Conservation (phyloP, 2,329 filamentous ascomycete species). For the Ascochyta rabiei region DNA sequence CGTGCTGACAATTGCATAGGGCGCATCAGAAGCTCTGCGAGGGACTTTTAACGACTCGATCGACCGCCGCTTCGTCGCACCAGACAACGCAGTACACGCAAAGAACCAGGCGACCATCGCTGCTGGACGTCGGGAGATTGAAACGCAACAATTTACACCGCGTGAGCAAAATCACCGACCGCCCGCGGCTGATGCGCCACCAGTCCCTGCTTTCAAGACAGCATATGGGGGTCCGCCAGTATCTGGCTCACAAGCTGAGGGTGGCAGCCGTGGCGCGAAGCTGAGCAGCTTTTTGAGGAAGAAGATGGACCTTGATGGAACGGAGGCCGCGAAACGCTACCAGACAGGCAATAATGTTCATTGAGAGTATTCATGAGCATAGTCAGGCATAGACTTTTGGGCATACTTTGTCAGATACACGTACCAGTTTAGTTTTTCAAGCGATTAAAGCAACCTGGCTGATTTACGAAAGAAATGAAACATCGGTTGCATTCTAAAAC, state of each 20-base stretch:
- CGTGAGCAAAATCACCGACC: constrained; percentile 18
- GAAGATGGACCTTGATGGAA: constrained; percentile 32
- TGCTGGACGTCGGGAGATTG: constrained; percentile 40
- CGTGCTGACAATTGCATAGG: constrained; percentile 26
- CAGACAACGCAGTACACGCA: constrained; percentile 34
- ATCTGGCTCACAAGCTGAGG: constrained; percentile 33
- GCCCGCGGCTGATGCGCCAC: constrained; percentile 14
- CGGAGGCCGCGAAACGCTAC: neutral
- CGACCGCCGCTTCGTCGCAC: constrained; percentile 35
- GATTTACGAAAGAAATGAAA: neutral
- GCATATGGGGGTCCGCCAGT: constrained; percentile 30
- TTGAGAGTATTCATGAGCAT: neutral
- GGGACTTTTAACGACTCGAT: constrained; percentile 43
- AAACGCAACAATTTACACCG: constrained; percentile 25
- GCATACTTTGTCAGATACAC: neutral
- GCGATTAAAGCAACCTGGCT: neutral
- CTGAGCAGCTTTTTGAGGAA: constrained; percentile 44
- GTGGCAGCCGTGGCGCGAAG: constrained; percentile 25
- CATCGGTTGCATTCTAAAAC: neutral
- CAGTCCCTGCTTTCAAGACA: constrained; percentile 20
- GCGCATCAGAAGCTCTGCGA: constrained; percentile 44
- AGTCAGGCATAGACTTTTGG: neutral
- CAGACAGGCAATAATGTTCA: neutral
- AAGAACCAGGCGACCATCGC: constrained; percentile 44
- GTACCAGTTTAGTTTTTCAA: neutral